phyloP scores from a whole-genome alignment of 768 basidiomycete species.

The Leucosporidium creatinivorum region DNA sequence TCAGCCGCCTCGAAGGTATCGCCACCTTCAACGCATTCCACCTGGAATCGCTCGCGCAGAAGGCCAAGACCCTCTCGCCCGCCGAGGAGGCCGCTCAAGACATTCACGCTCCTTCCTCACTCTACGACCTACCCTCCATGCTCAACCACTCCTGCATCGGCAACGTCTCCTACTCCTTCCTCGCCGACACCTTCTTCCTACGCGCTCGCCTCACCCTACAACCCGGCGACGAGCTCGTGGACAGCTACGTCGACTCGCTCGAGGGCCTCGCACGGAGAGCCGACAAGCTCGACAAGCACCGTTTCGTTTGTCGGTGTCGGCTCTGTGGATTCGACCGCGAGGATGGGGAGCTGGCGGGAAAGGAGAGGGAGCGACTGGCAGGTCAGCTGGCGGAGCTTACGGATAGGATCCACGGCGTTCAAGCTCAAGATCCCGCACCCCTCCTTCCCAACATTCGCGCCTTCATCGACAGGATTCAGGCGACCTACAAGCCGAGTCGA shows the following conservation, averaged over 20 bases:
- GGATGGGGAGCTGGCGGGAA: not conserved
- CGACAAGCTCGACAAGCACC: constrained; percentile 41
- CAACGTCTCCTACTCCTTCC: constrained; percentile 68
- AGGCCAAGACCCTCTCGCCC: constrained; percentile 12
- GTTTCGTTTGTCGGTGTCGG: constrained; percentile 54
- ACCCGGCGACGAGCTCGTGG: constrained; percentile 63
- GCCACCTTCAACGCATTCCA: constrained; percentile 39
- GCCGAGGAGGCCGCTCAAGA: constrained; percentile 45
- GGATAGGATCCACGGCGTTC: not conserved
- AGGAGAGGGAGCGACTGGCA: not conserved
- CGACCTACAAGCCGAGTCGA: not conserved
- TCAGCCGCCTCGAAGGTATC: constrained; percentile 10
- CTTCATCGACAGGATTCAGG: not conserved
- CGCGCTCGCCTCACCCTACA: constrained; percentile 60
- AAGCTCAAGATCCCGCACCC: not conserved
- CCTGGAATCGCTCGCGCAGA: constrained; percentile 12
- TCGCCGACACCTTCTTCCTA: constrained; percentile 67
- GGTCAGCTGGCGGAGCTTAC: not conserved
- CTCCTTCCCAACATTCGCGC: not conserved
- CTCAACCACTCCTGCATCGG: constrained; percentile 79
- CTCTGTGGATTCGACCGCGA: constrained; percentile 58
- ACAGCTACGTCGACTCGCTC: constrained; percentile 67
- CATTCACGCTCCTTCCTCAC: constrained; percentile 75
- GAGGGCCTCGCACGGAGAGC: constrained; percentile 31
- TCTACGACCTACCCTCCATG: constrained; percentile 79